Base-by-base conservation (phyloP, 805 yeast species). In the Saccharomycopsis sp. region DNA sequence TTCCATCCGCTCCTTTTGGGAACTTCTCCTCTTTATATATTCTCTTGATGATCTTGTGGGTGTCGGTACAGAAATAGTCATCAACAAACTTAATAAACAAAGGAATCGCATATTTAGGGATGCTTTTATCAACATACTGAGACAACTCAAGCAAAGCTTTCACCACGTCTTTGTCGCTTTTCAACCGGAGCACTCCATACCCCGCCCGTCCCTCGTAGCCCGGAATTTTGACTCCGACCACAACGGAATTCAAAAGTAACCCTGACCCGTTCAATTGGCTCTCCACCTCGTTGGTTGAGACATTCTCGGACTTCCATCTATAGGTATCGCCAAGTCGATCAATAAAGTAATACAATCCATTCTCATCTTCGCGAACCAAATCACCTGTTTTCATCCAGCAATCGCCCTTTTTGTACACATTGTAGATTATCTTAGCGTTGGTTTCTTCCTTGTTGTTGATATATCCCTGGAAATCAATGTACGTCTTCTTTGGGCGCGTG, bases 291-390 rank as follows among this genome's bases (percentile, higher is more conserved):
- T 92, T 85, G 14, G 97, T 91, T 17, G 94, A 84, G 9, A 93
- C 97, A 70, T 92, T 92, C 73, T 92, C 98, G 1, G 96, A 87
- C 73, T 90, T 93, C 98, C 98, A 92, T 65, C 98, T 79, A 75
- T 88, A 92, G 0, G 97, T 93, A 68, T 92, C 98, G 49, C 98
- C 98, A 67, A 93, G 73, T 67, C 98, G 78, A 75, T 92, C 98
- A 52, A 91, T 89, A 71, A 92, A 92, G 72, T 86, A 89, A 69
- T 87, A 78, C 63, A 85, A 73, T 0, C 89, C 87, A 63, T 84
- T 79, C 29, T 75, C 76, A 70, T 90, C 96, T 68, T 77, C 73
- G 64, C 75, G 82, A 67, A 93, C 75, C 64, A 92, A 76, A 70
- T 92, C 98, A 50, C 97, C 97, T 25, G 89, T 81, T 67, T 97